Evolutionary conservation across 176 grass and related monocot species (phyloP), one percentile per base, ranked within the genome.

Genomic region (Saccharum spontaneum): DNA sequence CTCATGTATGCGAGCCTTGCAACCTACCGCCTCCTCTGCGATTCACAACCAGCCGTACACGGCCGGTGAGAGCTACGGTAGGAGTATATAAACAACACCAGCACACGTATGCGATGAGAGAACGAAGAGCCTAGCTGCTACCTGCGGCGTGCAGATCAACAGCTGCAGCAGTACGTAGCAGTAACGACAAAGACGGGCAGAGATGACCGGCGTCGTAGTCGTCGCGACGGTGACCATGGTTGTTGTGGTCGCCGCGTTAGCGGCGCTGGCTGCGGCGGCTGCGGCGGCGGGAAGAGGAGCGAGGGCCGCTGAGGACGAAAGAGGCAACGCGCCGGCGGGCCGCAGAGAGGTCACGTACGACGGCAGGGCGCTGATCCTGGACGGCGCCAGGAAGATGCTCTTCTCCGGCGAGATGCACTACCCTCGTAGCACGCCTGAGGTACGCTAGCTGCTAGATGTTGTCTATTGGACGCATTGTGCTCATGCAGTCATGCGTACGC

Each of bases 371-470:
- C 74, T 94, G 77, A 92, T 97, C 52, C 72, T 8, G 57, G 57
- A 91, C 66, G 95, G 92, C 72, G 70, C 9, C 5, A 81, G 92
- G 71, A 85, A 73, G 84, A 63, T 98, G 73, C 85, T 98, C 60
- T 98, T 98, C 85, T 92, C 95, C 18, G 92, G 92, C 31, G 94
- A 94, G 44, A 93, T 95, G 30, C 95, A 98, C 80, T 93, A 98
- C 61, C 34, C 91, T 23, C 90, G 92, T 77, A 97, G 92, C 74
- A 91, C 90, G 20, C 90, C 95, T 34, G 68, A 92, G 88, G 92
- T 94, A 1, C 14, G 57, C 39, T n/a, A 8, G 28, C 73, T 10
- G 13, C 17, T 55, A 10, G 17, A 22, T 39, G 7, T 4, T 75
- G 50, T 43, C 18, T 87, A 8, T 22, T 22, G 13, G 10, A 44